Base-by-base conservation (phyloP, 192 early-diverging fungal species). In the Backusella liffmaniae region DNA sequence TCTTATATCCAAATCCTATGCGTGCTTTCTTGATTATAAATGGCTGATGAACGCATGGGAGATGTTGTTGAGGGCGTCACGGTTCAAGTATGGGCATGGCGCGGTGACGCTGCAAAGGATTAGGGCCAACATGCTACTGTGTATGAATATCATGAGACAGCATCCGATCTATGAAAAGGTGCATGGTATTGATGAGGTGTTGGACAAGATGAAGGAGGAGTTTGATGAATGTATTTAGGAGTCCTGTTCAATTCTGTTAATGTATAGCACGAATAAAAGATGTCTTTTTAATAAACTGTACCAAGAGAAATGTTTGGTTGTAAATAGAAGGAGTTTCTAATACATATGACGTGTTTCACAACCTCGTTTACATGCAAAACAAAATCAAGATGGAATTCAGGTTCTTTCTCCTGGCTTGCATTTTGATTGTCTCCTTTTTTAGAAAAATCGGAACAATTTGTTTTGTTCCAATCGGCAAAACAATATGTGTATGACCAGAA, bases 31-130 rank as follows among this genome's bases (percentile, higher is more conserved):
- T 3, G 44, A 72, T 72, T 34, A 44, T 4, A 49, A 29, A n/a
- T 72, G 39, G 70, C 18, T 51, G 29, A 72, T 72, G 70, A 72
- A 72, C 18, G 23, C 42, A 15, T 72, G 44, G 39, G 44, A 72
- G 7, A n/a, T 72, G 8, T n/a, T 72, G 4, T 5, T 72, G 5
- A 10, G 39, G 16, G 39, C 70, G 4, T 37, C 70, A 3, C 12
- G 70, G 23, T 51, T 72, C 26, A 26, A 49, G 23, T 72, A 72
- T 46, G 21, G 34, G 29, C 4, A 42, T 26, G 42, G 15, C 5
- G 42, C 5, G 10, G 23, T 51, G 8, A 51, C 44, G 23, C 26
- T 44, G 13, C 42, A 72, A 8, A 49, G 30, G 12, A 72, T 72
- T n/a, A 10, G 70, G 12, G 70, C 70, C 12, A 72, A 72, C 4